A percentile compares a stretch with the other conserved stretches of the same genome.
Evolutionary conservation across 1,139 yeast species (phyloP).

Genomic region (Yamadazyma atmosphaerica): DNA sequence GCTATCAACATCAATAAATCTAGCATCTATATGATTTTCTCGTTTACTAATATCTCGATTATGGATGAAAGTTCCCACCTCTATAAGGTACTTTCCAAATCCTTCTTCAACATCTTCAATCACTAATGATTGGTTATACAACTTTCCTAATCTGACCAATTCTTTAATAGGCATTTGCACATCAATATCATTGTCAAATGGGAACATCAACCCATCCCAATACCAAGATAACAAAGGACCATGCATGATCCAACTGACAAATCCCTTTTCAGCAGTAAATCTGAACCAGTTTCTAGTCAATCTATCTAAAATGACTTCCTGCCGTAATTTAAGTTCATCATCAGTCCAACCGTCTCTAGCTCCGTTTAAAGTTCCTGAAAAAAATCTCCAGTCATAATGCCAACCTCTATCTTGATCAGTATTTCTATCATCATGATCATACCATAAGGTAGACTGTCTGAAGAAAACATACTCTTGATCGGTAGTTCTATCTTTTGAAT

Average conservation of each 20-base stretch:
- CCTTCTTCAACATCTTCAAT: constrained; percentile 31
- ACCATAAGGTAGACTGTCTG: constrained; percentile 19
- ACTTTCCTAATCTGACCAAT: constrained; percentile 25
- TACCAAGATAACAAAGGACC: constrained; percentile 39
- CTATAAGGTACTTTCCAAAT: constrained; percentile 28
- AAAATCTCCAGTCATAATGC: constrained; percentile 75
- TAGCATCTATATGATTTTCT: constrained; percentile 32
- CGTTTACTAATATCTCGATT: constrained; percentile 30
- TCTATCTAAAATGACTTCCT: constrained; percentile 26
- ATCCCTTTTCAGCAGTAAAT: constrained; percentile 33
- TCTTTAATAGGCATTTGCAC: constrained; percentile 34
- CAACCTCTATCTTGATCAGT: constrained; percentile 34
- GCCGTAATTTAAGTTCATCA: constrained; percentile 20
- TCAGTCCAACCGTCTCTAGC: constrained; percentile 19
- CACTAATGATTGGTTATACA: constrained; percentile 34
- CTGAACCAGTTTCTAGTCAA: constrained; percentile 29
- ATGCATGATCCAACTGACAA: constrained; percentile 38
- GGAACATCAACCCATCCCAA: constrained; percentile 37
- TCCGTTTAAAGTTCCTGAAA: constrained; percentile 42
- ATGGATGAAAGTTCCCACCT: constrained; percentile 29
- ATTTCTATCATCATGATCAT: constrained; percentile 15
- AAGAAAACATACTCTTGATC: constrained; percentile 24
- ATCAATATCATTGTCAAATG: constrained; percentile 32
- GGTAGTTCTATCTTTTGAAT: constrained; percentile 19
- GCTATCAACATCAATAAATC: constrained; percentile 34